These are phyloP conservation scores for Populus hybrid DNA, from an alignment of 441 rosid species.

Conservation along the genomic window DNA sequence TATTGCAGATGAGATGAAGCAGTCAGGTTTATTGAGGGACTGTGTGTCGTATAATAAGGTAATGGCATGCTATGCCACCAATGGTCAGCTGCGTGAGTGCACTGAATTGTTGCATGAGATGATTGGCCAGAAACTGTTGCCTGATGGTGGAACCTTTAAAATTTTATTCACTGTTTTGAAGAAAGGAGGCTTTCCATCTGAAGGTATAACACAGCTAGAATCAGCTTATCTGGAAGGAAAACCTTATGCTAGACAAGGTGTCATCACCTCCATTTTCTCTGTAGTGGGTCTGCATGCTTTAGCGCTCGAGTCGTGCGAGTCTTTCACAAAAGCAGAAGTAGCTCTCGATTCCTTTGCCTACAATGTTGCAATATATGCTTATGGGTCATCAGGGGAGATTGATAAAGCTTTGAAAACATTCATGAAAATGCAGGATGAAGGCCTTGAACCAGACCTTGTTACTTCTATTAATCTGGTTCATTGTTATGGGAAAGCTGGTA, in stretches of 20 bases:
- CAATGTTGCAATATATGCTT: slow-evolving; percentile 66
- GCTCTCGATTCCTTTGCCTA: slow-evolving; percentile 49
- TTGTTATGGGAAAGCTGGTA: slow-evolving; percentile 78
- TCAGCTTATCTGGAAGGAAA: slow-evolving; percentile 57
- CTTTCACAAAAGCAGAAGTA: slow-evolving; percentile 37
- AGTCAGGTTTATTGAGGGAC: slow-evolving; percentile 57
- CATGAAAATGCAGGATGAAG: slow-evolving; percentile 76
- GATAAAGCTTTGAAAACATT: slow-evolving; percentile 59
- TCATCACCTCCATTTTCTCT: slow-evolving; percentile 57
- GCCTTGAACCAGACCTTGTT: slow-evolving; percentile 63
- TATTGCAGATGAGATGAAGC: slow-evolving; percentile 85
- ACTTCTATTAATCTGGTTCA: slow-evolving; percentile 61
- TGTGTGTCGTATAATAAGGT: slow-evolving; percentile 64
- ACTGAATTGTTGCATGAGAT: slow-evolving; percentile 73
- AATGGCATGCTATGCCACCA: slow-evolving; percentile 64
- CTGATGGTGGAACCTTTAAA: slow-evolving; percentile 62
- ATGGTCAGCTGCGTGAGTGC: slow-evolving; percentile 63
- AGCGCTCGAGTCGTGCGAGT: slow-evolving; percentile 51
- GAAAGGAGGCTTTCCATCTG: slow-evolving; percentile 67
- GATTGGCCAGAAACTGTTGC: slow-evolving; percentile 54
- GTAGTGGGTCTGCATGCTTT: slow-evolving; percentile 57
- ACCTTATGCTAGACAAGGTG: slow-evolving; percentile 62
- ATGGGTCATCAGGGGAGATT: slow-evolving; percentile 54
- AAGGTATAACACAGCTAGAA: slow-evolving; percentile 75
- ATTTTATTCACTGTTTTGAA: slow-evolving; percentile 60